Percentiles rank a stretch among this genome's conserved stretches.
Conservation (phyloP, 306 rosid genomes). For the Vachellia pachyceras region DNA sequence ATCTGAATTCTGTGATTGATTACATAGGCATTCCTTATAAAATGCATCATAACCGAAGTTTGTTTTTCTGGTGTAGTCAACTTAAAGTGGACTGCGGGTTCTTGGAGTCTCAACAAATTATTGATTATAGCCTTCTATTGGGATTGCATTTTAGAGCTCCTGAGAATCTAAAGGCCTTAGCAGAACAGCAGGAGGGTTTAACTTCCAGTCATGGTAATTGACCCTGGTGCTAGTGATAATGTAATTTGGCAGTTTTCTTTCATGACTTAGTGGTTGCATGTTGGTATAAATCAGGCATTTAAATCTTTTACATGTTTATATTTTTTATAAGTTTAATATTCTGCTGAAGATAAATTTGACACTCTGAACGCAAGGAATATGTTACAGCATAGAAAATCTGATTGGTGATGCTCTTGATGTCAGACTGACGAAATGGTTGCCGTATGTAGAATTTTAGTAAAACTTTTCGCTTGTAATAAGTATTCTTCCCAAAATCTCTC, state of each 20-base stretch:
- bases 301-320: background rate
- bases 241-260: slow-evolving; percentile 23
- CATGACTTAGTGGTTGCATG: slow-evolving; percentile 25
- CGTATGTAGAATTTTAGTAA: background rate
- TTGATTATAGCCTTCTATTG: slow-evolving; percentile 94
- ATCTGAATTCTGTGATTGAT: too few relatives aligned
- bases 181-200: slow-evolving; percentile 49
- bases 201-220: slow-evolving; percentile 54
- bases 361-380: slow-evolving; percentile 10
- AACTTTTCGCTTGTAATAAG: background rate
- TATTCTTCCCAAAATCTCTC: slow-evolving; percentile 1
- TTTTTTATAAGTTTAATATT: background rate
- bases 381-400: background rate
- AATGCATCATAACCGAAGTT: slow-evolving; percentile 28
- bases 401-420: background rate
- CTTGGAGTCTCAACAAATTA: slow-evolving; percentile 87
- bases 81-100: slow-evolving; percentile 77
- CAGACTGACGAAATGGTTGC: slow-evolving; percentile 1
- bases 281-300: background rate
- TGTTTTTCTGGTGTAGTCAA: slow-evolving; percentile 67
- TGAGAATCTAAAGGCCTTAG: slow-evolving; percentile 71
- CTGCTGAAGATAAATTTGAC: background rate
- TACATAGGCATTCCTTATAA: slow-evolving; percentile 13
- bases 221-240: slow-evolving; percentile 22
- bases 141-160: slow-evolving; percentile 98